Evolutionary conservation across 306 rosid species (phyloP), one percentile per base, ranked within the genome.

Genomic region (Gleditsia sinensis): DNA sequence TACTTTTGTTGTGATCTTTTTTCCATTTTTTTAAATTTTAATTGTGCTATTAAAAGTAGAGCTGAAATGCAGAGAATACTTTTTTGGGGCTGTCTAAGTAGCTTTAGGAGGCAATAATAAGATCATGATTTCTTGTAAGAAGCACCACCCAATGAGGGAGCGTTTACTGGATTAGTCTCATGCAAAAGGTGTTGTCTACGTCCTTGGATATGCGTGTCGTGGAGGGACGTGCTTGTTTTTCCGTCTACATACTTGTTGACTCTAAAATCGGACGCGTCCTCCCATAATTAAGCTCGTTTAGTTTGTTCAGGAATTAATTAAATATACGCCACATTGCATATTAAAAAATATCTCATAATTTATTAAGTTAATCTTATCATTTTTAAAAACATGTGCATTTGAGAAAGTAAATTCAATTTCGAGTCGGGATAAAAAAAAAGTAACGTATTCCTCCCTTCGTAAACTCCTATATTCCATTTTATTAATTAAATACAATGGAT

Each of bases 51-150:
- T 61, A 87, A 91, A 93, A 93, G 98, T 56, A 83, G 96, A 75
- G 96, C 51, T 45, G 51, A 88, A 88, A 78, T 63, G 84, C 69
- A 19, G 72, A 27, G 70, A 36, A 13, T 49, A 75, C 43, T 27
- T 17, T 54, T 33, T n/a, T n/a, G n/a, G 77, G 82, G 80, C 75
- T 80, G 68, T 65, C 72, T 73, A 32, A 65, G 21, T 32, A 69
- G 60, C 85, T 80, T 84, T 84, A 80, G 78, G 74, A 77, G 83
- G 85, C 85, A 84, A 80, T 84, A 60, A 80, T 80, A 84, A 80
- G 88, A 84, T 77, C 88, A 84, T 84, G 85, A 76, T 85, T 67
- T 92, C 93, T 94, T 85, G 97, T 89, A 81, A 85, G 94, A 59
- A 78, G 96, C 83, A 88, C 88, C 84, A 77, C 0, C 89, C 89